These are phyloP conservation scores for Excoecaria agallocha DNA, from an alignment of 345 rosid genomes.

Conservation along the genomic window DNA sequence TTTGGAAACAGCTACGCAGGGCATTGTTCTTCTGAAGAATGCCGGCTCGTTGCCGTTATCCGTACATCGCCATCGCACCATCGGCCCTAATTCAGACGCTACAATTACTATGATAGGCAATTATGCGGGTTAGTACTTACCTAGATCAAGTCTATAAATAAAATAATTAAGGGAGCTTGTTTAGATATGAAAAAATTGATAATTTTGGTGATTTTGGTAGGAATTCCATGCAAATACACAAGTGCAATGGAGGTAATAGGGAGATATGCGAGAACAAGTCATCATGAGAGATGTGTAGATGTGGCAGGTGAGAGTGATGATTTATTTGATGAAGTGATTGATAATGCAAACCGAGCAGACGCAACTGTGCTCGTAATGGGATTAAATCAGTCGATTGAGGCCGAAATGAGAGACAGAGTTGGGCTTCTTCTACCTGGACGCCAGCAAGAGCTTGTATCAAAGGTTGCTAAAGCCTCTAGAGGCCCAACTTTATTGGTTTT, in stretches of 20 bases:
- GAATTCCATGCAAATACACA: conserved; percentile 1
- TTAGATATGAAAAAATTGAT: too few relatives aligned
- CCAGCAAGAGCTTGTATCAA: conserved; percentile 24
- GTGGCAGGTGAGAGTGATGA: conserved; percentile 15
- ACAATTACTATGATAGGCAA: conserved; percentile 87
- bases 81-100: conserved; percentile 79
- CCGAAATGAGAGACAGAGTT: conserved; percentile 22
- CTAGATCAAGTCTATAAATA: too few relatives aligned
- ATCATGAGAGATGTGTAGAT: conserved; percentile 18
- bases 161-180: too few relatives aligned
- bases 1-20: conserved; percentile 83
- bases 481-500: conserved; percentile 25
- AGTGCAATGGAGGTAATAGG: conserved; percentile 17
- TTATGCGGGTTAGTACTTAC: conserved; percentile 27
- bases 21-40: conserved; percentile 75
- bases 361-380: conserved; percentile 32
- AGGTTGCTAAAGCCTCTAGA: conserved; percentile 17
- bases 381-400: conserved; percentile 24
- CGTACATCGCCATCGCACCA: conserved; percentile 39
- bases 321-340: conserved; percentile 17
- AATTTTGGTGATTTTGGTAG: conserved; percentile 5
- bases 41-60: conserved; percentile 57
- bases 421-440: conserved; percentile 28
- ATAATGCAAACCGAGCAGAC: conserved; percentile 20
- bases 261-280: conserved; percentile 11